Percentiles rank a stretch among this genome's conserved stretches.
Conservation (phyloP, 176 grass and related monocot species). For the Eleusine coracana region DNA sequence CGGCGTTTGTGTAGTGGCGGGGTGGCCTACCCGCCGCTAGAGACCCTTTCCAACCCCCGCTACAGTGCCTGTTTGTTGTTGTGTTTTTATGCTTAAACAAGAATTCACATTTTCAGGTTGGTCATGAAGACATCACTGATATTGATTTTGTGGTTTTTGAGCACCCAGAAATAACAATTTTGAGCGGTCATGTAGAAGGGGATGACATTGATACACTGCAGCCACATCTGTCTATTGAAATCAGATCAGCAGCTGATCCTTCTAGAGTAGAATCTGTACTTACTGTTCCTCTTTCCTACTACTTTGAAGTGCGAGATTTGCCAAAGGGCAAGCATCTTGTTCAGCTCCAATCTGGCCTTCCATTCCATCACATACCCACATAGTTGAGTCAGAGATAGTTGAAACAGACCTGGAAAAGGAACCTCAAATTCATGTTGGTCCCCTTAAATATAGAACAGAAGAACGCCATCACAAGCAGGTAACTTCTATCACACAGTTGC, state of each 20-base stretch:
- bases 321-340: constrained; percentile 75
- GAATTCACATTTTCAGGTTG: constrained; percentile 61
- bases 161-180: constrained; percentile 68
- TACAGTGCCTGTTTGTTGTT: too few relatives aligned
- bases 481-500: constrained; percentile 26
- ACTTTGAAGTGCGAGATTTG: constrained; percentile 82
- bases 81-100: constrained; percentile 35
- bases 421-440: constrained; percentile 88
- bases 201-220: constrained; percentile 54
- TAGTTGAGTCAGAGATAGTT: constrained; percentile 72
- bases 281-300: constrained; percentile 80
- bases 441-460: constrained; percentile 75
- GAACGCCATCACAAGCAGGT: constrained; percentile 92
- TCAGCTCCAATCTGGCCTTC: constrained; percentile 77
- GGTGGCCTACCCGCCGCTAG: too few relatives aligned
- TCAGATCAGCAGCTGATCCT: constrained; percentile 69
- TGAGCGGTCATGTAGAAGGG: constrained; percentile 85
- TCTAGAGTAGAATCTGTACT: constrained; percentile 76
- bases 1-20: too few relatives aligned
- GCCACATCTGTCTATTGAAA: constrained; percentile 83
- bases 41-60: too few relatives aligned
- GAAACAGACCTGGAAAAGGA: constrained; percentile 89
- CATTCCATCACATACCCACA: constrained; percentile 67
- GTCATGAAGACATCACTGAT: constrained; percentile 67
- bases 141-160: constrained; percentile 95